Conservation (phyloP, 108 stramenopile species). For the Cyclotella atomus region DNA sequence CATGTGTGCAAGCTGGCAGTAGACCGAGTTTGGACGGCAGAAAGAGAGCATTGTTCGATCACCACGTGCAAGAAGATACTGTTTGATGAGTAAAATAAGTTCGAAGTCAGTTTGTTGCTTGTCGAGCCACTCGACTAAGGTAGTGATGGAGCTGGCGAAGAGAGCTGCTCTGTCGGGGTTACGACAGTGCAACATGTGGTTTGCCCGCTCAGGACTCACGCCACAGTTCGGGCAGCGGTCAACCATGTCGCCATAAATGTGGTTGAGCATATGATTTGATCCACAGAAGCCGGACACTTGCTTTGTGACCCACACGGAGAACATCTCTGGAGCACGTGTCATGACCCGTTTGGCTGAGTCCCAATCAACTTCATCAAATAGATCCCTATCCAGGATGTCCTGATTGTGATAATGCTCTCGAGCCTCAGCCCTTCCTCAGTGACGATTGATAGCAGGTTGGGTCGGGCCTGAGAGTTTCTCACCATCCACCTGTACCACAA, state of each 20-base stretch:
- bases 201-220: too few relatives aligned
- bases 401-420: background rate
- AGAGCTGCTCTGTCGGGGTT: background rate
- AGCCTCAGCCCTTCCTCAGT: background rate
- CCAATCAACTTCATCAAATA: background rate
- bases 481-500: background rate
- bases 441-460: background rate
- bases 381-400: background rate
- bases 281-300: too few relatives aligned
- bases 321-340: background rate
- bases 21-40: too few relatives aligned
- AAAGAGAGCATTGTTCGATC: background rate
- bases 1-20: too few relatives aligned
- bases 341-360: background rate
- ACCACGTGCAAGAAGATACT: too few relatives aligned
- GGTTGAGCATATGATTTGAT: background rate
- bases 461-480: background rate
- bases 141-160: background rate
- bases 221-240: background rate
- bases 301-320: slow-evolving; percentile 1
- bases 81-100: background rate
- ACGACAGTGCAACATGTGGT: background rate
- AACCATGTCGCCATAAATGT: background rate
- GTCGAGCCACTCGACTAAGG: background rate
- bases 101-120: background rate